A percentile compares a stretch with the other conserved stretches of the same genome.
phyloP scores from a whole-genome alignment of 2,329 filamentous ascomycete genomes.

The Huntiella bhutanensis region DNA sequence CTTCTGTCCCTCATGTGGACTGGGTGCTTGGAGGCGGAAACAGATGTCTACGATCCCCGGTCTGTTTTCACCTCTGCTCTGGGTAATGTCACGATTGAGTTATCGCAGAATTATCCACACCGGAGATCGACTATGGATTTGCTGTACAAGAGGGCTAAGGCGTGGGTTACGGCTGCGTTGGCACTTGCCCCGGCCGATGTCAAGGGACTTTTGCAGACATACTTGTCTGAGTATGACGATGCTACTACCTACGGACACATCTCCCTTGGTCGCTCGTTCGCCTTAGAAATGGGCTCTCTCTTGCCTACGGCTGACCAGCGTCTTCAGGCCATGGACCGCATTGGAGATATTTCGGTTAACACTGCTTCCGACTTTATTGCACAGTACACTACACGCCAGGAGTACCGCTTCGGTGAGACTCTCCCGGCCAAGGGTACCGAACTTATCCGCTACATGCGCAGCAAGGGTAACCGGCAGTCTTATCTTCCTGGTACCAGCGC shows the following conservation, averaged over 20 bases:
- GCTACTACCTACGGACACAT: conserved; percentile 82
- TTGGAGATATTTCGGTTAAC: conserved; percentile 60
- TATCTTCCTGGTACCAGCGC: conserved; percentile 22
- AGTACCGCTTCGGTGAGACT: conserved; percentile 75
- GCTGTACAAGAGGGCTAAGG: conserved; percentile 56
- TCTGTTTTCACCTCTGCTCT: conserved; percentile 61
- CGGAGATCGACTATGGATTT: conserved; percentile 61
- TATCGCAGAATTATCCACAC: conserved; percentile 85
- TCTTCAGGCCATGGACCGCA: conserved; percentile 59
- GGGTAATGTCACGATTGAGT: conserved; percentile 62
- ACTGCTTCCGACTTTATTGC: conserved; percentile 91
- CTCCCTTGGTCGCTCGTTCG: conserved; percentile 82
- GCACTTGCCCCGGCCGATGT: conserved; percentile 79
- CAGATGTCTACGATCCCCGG: conserved; percentile 78
- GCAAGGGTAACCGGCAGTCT: conserved; percentile 34
- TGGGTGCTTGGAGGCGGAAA: conserved; percentile 83
- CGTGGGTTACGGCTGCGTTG: conserved; percentile 65
- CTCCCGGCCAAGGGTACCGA: conserved; percentile 49
- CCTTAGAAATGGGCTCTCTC: conserved; percentile 72
- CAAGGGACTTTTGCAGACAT: conserved; percentile 88
- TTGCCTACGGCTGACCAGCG: conserved; percentile 77
- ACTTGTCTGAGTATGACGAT: conserved; percentile 86
- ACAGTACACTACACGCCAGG: conserved; percentile 90
- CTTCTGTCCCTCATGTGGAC: conserved; percentile 87
- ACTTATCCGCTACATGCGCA: conserved; percentile 32